These are phyloP conservation scores for Phytophthora fragariae DNA, from an alignment of 352 stramenopile genomes.

Conservation along the genomic window DNA sequence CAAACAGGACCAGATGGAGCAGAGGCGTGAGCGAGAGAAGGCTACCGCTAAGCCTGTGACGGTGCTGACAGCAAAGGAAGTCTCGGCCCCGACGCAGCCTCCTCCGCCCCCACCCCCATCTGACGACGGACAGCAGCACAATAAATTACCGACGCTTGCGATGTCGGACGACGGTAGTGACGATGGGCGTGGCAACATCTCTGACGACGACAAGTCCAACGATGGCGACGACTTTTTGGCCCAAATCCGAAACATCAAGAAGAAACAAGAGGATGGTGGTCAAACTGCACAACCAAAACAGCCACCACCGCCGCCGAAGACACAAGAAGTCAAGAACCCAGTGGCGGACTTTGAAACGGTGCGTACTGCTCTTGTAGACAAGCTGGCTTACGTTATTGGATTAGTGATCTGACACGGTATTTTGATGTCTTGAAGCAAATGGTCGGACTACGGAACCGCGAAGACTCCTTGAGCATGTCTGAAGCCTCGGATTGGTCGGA, in stretches of 20 bases:
- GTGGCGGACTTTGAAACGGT: slow-evolving; percentile 74
- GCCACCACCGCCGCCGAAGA: slow-evolving; percentile 45
- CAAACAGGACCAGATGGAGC: slow-evolving; percentile 86
- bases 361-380: neutral
- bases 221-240: slow-evolving; percentile 83
- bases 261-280: slow-evolving; percentile 73
- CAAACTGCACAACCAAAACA: slow-evolving; percentile 30
- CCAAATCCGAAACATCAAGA: slow-evolving; percentile 86
- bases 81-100: slow-evolving; percentile 56
- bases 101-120: slow-evolving; percentile 58
- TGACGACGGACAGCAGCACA: slow-evolving; percentile 52
- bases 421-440: slow-evolving; percentile 74
- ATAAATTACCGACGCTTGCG: slow-evolving; percentile 68
- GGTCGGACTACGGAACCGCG: slow-evolving; percentile 74
- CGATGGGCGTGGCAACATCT: slow-evolving; percentile 46
- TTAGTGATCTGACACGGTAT: neutral
- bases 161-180: slow-evolving; percentile 88
- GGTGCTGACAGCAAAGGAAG: slow-evolving; percentile 84
- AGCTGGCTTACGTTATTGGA: neutral
- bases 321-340: slow-evolving; percentile 61
- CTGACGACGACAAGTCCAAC: slow-evolving; percentile 70
- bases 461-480: slow-evolving; percentile 84
- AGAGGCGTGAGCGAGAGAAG: slow-evolving; percentile 76
- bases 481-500: slow-evolving; percentile 90
- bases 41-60: slow-evolving; percentile 69